Conservation (phyloP, 1,139 yeast genomes). For the Pneumocystis oryctolagi region DNA sequence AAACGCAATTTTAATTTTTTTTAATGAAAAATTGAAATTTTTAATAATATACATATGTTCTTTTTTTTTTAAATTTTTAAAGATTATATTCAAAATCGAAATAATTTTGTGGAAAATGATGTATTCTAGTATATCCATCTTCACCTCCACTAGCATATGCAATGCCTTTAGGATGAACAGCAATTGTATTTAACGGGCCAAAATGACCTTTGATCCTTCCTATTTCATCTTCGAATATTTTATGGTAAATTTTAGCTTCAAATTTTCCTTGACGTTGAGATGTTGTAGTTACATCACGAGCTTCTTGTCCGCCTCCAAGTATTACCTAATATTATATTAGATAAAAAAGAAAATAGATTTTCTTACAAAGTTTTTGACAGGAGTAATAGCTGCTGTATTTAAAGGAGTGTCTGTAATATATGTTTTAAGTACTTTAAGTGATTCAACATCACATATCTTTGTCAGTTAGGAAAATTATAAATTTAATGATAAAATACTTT, state of each 20-base stretch:
- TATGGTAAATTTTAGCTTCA: constrained; percentile 92
- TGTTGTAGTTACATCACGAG: constrained; percentile 93
- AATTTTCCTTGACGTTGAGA: constrained; percentile 89
- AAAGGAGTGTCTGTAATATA: constrained; percentile 84
- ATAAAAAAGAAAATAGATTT: background rate
- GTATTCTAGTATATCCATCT: constrained; percentile 89
- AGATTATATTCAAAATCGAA: constrained; percentile 86
- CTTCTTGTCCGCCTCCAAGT: constrained; percentile 99
- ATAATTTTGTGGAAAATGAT: constrained; percentile 81
- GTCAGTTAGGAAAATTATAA: constrained; percentile 45
- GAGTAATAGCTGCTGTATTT: constrained; percentile 90
- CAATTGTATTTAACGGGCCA: constrained; percentile 92
- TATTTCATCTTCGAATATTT: constrained; percentile 84
- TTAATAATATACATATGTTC: background rate
- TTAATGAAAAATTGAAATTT: background rate
- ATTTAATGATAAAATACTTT: constrained; percentile 63
- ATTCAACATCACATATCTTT: constrained; percentile 58
- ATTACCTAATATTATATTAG: constrained; percentile 24
- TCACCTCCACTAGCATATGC: constrained; percentile 95
- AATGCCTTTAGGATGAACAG: constrained; percentile 87
- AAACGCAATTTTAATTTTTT: background rate
- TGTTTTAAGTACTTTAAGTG: constrained; percentile 55
- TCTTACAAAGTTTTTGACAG: constrained; percentile 66
- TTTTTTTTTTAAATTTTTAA: constrained; percentile 28
- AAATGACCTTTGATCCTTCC: constrained; percentile 97